A percentile compares a stretch with the other conserved stretches of the same genome.
Conservation (phyloP, 73 alveolate genomes). For the Durusdinium trenchii region DNA sequence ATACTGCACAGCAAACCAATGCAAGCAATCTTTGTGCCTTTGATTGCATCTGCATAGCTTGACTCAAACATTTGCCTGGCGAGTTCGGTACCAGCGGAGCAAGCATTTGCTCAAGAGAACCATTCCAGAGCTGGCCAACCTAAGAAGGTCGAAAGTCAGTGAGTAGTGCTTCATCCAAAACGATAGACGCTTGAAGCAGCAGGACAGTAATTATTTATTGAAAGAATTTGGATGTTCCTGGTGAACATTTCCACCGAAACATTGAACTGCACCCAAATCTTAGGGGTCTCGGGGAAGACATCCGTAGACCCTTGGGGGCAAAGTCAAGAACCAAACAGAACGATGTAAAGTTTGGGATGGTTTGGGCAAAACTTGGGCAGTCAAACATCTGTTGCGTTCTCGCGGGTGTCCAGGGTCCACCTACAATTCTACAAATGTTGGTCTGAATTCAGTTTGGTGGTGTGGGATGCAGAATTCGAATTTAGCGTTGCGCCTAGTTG, state of each 20-base stretch:
- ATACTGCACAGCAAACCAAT: background rate
- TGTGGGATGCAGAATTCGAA: too few species aligned
- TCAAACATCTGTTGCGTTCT: too few species aligned
- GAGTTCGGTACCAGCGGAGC: slow-evolving; percentile 70
- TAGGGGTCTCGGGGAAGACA: too few species aligned
- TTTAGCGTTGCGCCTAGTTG: too few species aligned
- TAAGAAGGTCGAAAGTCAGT: background rate
- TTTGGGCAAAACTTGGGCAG: too few species aligned
- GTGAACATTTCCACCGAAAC: background rate
- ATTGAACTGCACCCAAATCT: background rate
- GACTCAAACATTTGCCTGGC: background rate
- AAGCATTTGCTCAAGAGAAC: slow-evolving; percentile 33
- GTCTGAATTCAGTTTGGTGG: too few species aligned
- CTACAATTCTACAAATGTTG: too few species aligned
- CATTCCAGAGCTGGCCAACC: slow-evolving; percentile 69
- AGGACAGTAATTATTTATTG: background rate
- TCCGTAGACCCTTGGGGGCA: too few species aligned
- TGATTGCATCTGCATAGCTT: background rate
- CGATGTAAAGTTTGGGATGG: too few species aligned
- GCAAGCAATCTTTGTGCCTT: background rate
- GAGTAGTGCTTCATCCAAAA: background rate
- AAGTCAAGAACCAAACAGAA: too few species aligned
- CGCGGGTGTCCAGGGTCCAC: too few species aligned
- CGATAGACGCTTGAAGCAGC: background rate
- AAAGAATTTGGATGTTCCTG: too few species aligned